Evolutionary conservation across 768 basidiomycete genomes (phyloP).

Genomic region (Xerocomellus amylosporus): DNA sequence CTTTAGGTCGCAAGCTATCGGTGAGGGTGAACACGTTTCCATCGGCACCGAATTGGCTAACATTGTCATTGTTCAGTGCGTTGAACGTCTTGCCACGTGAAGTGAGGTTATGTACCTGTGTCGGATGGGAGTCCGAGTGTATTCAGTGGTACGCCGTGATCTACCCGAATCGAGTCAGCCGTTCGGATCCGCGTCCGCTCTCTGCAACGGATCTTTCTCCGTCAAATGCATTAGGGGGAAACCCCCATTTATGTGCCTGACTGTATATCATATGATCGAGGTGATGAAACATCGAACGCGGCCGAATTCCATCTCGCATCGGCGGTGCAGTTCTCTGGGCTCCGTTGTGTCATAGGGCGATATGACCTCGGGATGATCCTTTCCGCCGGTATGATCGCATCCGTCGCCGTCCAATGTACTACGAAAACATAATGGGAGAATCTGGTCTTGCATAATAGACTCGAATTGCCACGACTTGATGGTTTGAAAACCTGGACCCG

Average conservation of each 20-base stretch:
- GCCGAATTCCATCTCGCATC: background rate
- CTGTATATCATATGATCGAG: background rate
- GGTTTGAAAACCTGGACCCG: too few species aligned
- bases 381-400: background rate
- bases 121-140: background rate
- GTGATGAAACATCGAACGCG: too few species aligned
- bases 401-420: background rate
- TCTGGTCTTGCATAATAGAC: background rate
- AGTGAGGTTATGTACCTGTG: background rate
- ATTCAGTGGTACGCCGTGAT: background rate
- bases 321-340: background rate
- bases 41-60: too few species aligned
- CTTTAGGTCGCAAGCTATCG: too few species aligned
- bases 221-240: background rate
- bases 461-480: too few species aligned
- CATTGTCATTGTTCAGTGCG: background rate
- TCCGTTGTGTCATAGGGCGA: background rate
- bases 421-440: background rate
- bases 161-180: background rate
- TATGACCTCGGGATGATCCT: background rate
- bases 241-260: background rate
- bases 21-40: too few species aligned
- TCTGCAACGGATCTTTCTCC: background rate
- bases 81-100: background rate
- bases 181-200: background rate